Base-by-base conservation (phyloP, 2,329 filamentous ascomycete genomes). In the Gaeumannomyces sp. region DNA sequence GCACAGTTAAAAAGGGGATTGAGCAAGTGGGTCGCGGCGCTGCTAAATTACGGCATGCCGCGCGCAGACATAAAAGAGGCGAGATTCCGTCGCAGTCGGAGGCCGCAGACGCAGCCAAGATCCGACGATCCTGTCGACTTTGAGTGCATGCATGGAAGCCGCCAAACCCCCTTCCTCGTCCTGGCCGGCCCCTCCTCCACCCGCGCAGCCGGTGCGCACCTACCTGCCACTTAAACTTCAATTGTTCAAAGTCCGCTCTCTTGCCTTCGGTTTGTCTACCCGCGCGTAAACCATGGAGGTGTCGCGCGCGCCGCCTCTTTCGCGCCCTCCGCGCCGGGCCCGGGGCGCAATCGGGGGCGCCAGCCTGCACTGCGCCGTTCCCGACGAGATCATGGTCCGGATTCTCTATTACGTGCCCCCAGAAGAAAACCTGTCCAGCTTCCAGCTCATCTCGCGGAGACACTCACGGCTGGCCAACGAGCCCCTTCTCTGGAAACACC, bases 321-420 rank as follows among this genome's bases (percentile, higher is more conserved):
- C 6, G 45, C 45, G 45, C 2, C 45, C 45, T 11, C 45, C 8
- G 45, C 45, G 45, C 22, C 45, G 10, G n/a, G 7, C 45, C 13
- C 22, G 7, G 7, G 45, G 22, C 10, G 45, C 45, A 53, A 10
- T 5, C 45, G 19, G 19, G 19, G 45, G 19, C 11, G 22, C 22
- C 22, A 53, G 45, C 45, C 45, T 45, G 14, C 45, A 53, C 45
- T 25, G n/a, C 45, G 45, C 45, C 29, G 59, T 95, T 50, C 93
- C 93, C 57, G 90, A 94, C 76, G 95, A 99, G 79, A 85, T 98
- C 68, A 82, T 98, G 71, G 87, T 92, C 73, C 84, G 88, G 64
- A 90, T 98, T 69, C 82, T 97, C 69, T 81, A 83, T 67, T 87
- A 87, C 72, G 74, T 77, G 73, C 85, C 76, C 72, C 89, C 83